A percentile compares a stretch with the other conserved stretches of the same genome.
Evolutionary conservation across 2,329 filamentous ascomycete genomes (phyloP).

Genomic region (Mycosphaerella arachidis): DNA sequence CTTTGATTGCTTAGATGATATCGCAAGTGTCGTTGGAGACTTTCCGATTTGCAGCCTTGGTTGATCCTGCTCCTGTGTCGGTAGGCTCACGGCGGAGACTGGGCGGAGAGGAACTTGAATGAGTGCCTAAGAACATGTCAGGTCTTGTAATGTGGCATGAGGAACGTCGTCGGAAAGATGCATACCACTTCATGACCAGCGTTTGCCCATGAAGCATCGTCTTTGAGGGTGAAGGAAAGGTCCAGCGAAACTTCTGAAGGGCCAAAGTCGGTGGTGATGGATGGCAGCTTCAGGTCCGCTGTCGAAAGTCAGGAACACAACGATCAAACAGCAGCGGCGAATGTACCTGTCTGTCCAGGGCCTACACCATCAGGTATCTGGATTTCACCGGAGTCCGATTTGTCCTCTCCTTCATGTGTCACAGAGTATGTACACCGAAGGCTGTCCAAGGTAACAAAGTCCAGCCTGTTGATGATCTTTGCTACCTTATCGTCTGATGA

Average conservation of each 20-base stretch:
- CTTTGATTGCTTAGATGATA: constrained; percentile 5
- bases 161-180: constrained; percentile 13
- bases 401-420: constrained; percentile 13
- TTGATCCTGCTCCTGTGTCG: background rate
- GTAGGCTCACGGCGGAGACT: background rate
- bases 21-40: constrained; percentile 3
- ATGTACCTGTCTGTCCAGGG: constrained; percentile 8
- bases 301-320: constrained; percentile 1
- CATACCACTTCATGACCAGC: constrained; percentile 37
- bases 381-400: constrained; percentile 1
- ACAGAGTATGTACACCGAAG: constrained; percentile 24
- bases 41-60: background rate
- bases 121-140: constrained; percentile 25
- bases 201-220: constrained; percentile 30
- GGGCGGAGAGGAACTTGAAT: constrained; percentile 9
- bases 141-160: too few species aligned
- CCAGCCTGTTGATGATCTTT: constrained; percentile 25
- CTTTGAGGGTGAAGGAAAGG: constrained; percentile 33
- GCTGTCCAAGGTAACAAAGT: constrained; percentile 37
- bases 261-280: background rate
- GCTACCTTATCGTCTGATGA: constrained; percentile 31
- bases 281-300: constrained; percentile 17
- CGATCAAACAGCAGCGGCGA: too few species aligned
- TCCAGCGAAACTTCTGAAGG: constrained; percentile 20
- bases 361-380: constrained; percentile 11